Evolutionary conservation across 75 land plant genomes (phyloP), one percentile per base, ranked within the genome.

Genomic region (Cunninghamia lanceolata): DNA sequence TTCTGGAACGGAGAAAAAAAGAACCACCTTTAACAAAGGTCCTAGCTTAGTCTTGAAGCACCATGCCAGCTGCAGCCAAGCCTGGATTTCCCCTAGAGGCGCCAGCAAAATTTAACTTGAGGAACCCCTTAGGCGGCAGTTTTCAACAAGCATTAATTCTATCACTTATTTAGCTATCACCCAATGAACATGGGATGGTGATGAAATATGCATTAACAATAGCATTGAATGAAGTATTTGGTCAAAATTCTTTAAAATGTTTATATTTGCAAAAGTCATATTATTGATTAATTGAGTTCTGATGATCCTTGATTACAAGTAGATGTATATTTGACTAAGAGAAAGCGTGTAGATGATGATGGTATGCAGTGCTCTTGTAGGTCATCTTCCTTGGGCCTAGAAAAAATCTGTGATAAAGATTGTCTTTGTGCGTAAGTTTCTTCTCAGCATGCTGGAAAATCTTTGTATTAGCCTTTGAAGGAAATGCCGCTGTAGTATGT

Each of bases 271-370:
- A 9, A 76, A 7, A 4, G 83, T 46, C 34, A 32, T 34, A 63
- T 30, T 19, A 43, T 30, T n/a, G 34, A 3, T 30, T 17, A 39
- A 8, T 13, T 0, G 45, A 70, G 56, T n/a, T 84, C 32, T 39
- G 21, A 45, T 74, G 86, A 79, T 85, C 80, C 63, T 90, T 86
- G 75, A 91, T 88, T 71, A 63, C 71, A 82, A 83, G 35, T 85
- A 97, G 99, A 97, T 84, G 80, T 95, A 30, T 97, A 97, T 88
- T 90, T 95, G 17, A 91, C 88, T 11, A 97, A 95, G 89, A 94
- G 81, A 88, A 90, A 88, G 84, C 93, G 93, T 16, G 81, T 77
- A 80, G 93, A 95, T 82, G 97, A 96, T 91, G 97, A 95, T 85
- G 94, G 94, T 35, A 94, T 97, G 85, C 94, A 94, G 85, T 97